Conservation (phyloP, 805 yeast genomes). For the Candida silvicultrix region DNA sequence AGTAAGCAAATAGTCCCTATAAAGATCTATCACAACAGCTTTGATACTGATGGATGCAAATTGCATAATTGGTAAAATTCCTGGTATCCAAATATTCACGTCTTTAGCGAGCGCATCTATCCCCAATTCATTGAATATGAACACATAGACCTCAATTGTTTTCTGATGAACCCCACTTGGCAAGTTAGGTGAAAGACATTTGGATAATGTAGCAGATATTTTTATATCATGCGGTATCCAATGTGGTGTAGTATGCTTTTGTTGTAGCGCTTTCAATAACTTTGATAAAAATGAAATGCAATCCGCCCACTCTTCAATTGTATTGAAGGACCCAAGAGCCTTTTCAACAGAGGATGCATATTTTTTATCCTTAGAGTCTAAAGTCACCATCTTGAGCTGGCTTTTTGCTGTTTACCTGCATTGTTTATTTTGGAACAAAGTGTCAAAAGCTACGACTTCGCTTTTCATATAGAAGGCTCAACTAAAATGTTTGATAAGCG, state of each 20-base stretch:
- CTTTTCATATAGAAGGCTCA: too few relatives aligned
- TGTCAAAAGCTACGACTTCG: background rate
- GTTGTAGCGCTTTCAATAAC: constrained; percentile 64
- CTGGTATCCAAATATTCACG: constrained; percentile 83
- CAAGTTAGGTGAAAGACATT: constrained; percentile 71
- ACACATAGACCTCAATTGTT: constrained; percentile 69
- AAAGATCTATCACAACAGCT: constrained; percentile 64
- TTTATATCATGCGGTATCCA: constrained; percentile 65
- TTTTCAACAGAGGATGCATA: constrained; percentile 63
- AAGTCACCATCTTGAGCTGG: background rate
- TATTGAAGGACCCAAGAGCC: constrained; percentile 69
- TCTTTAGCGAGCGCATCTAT: constrained; percentile 44
- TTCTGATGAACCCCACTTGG: constrained; percentile 97
- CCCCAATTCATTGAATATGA: constrained; percentile 61
- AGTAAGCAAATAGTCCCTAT: constrained; percentile 46
- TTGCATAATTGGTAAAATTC: constrained; percentile 81
- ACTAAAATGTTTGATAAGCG: background rate
- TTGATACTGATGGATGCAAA: constrained; percentile 87
- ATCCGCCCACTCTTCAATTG: constrained; percentile 96
- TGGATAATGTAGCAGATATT: constrained; percentile 66
- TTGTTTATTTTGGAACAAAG: background rate
- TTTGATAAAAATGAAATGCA: constrained; percentile 84
- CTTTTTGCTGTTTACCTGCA: background rate
- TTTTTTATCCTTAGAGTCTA: constrained; percentile 62
- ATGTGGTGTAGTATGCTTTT: constrained; percentile 32